Evolutionary conservation across 169 alveolate species (phyloP), one percentile per base, ranked within the genome.

Genomic region (Neospora caninum): DNA sequence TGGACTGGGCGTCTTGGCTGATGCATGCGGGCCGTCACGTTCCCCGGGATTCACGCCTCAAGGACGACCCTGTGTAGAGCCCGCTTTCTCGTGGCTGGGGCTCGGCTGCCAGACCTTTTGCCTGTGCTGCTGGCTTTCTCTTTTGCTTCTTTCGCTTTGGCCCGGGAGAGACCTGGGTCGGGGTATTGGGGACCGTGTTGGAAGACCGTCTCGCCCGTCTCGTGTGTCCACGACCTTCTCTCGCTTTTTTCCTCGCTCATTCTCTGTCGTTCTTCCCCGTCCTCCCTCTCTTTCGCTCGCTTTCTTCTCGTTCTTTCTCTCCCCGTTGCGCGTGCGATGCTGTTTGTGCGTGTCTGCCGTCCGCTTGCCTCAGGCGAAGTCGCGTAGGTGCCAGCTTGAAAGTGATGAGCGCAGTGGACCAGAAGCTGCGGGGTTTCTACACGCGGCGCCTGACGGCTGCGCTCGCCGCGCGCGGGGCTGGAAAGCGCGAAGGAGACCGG

Each of bases 341-440:
- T n/a, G n/a, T 70, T 70, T 34, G 9, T 27, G 42, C 6, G 34
- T 49, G 43, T 80, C 88, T 31, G 7, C 53, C 9, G 88, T 7
- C 9, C 49, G 53, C 39, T 31, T 34, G 9, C 83, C 82, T 6
- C 89, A 82, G 89, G 41, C 89, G 89, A 13, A 82, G 89, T 49
- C 89, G 89, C 25, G 41, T 82, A 36, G 89, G 89, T 4, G 89
- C 89, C 67, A 82, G 45, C 25, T 49, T 84, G 91, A 45, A 54
- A 31, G 92, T 88, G 92, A 88, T 88, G 92, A 36, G 67, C 31
- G 92, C 92, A 0, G 83, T 88, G 38, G 92, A 88, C 53, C 83
- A 88, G 58, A 88, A 88, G 58, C 53, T 88, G 64, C 83, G 58
- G 67, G 92, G 92, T 31, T 58, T 43, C 83, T 88, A 54, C 83